Evolutionary conservation across 2,329 filamentous ascomycete genomes (phyloP).

Genomic region (Fonsecaea pedrosoi): DNA sequence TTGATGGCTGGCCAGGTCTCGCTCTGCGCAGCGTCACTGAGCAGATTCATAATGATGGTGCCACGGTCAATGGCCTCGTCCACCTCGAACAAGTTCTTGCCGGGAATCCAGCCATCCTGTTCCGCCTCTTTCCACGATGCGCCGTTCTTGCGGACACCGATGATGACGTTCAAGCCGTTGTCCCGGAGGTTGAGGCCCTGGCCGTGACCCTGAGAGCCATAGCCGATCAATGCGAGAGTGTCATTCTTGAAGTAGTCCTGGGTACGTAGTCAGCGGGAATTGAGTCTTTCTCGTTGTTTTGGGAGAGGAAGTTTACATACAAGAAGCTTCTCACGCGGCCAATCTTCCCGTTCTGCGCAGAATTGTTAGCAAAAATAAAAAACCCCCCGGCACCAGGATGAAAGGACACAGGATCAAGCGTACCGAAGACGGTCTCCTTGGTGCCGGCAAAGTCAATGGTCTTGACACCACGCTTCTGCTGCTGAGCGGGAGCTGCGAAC

Average conservation of each 20-base stretch:
- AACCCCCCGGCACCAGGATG: conserved; percentile 14
- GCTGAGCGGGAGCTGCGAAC: conserved; percentile 58
- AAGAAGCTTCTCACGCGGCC: conserved; percentile 97
- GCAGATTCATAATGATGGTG: conserved; percentile 98
- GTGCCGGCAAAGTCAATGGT: conserved; percentile 97
- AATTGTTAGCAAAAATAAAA: not conserved
- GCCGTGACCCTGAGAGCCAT: conserved; percentile 97
- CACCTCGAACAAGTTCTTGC: conserved; percentile 98
- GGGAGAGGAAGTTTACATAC: conserved; percentile 61
- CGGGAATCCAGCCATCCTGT: conserved; percentile 96
- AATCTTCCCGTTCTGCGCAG: conserved; percentile 86
- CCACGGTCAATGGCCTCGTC: conserved; percentile 93
- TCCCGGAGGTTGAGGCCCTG: conserved; percentile 99
- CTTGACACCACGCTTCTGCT: conserved; percentile 87
- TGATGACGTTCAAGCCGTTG: conserved; percentile 98
- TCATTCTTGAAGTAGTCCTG: conserved; percentile 99
- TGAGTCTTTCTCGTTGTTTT: not conserved
- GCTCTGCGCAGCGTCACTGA: conserved; percentile 95
- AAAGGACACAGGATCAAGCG: conserved; percentile 42
- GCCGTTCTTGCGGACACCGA: conserved; percentile 98
- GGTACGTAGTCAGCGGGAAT: conserved; percentile 29
- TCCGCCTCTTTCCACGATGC: conserved; percentile 97
- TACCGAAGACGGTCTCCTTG: conserved; percentile 94
- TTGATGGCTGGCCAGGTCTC: conserved; percentile 99
- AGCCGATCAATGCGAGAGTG: conserved; percentile 97